Conservation (phyloP, 139 green algal species). For the Diplosphaera chodatii region DNA sequence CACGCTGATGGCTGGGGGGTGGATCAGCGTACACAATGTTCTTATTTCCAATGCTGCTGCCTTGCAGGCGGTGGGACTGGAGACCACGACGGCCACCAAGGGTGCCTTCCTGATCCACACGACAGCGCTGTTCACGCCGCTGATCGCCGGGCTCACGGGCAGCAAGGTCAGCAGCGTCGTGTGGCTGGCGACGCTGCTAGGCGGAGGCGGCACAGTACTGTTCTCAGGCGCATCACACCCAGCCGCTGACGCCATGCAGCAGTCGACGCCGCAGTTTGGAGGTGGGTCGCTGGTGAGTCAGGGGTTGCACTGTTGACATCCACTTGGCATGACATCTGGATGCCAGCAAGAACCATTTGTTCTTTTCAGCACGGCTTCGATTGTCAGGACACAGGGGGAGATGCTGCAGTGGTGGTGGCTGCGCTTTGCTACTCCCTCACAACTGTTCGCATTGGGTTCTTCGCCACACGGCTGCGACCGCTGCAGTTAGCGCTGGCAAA, state of each 20-base stretch:
- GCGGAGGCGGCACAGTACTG: conserved; percentile 15
- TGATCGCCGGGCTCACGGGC: conserved; percentile 14
- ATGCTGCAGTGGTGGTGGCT: conserved; percentile 8
- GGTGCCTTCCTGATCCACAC: conserved; percentile 23
- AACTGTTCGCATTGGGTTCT: conserved; percentile 22
- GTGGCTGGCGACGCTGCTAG: conserved; percentile 23
- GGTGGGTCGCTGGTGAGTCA: neutral
- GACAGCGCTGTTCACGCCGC: conserved; percentile 21
- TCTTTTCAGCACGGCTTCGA: no score
- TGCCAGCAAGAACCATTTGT: no score
- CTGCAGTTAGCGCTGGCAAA: conserved; percentile 28
- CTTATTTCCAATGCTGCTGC: no score
- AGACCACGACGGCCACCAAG: conserved; percentile 16
- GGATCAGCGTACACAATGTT: no score
- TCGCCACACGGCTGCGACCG: conserved; percentile 10
- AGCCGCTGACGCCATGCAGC: neutral
- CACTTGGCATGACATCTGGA: no score
- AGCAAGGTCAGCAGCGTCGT: neutral
- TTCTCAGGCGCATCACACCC: conserved; percentile 5
- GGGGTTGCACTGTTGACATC: no score
- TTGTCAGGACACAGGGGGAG: conserved; percentile 1
- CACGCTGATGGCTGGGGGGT: no score
- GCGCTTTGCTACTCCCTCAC: conserved; percentile 24
- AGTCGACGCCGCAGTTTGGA: neutral
- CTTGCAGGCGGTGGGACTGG: conserved; percentile 17